A percentile compares a stretch with the other conserved stretches of the same genome.
phyloP scores from a whole-genome alignment of 106 monocot genomes.

The Dendrobium officinale region DNA sequence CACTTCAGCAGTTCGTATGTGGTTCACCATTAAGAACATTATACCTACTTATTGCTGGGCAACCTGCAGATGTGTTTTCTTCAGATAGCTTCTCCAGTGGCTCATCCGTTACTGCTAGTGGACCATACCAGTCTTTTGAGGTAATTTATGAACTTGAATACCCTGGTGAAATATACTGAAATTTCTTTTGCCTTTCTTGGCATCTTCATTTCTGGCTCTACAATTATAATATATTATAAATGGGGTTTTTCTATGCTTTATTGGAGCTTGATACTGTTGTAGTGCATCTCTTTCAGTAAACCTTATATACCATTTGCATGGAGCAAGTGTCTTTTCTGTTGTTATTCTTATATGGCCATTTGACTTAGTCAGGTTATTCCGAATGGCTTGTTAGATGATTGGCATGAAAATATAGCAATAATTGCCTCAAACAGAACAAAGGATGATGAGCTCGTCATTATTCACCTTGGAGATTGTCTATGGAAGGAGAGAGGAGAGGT shows the following conservation, averaged over 20 bases:
- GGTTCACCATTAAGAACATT: slow-evolving; percentile 93
- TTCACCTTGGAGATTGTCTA: slow-evolving; percentile 91
- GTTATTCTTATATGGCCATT: background rate
- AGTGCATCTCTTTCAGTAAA: background rate
- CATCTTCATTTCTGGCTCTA: background rate
- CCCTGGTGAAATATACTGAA: background rate
- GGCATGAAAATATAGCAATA: slow-evolving; percentile 94
- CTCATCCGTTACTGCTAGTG: slow-evolving; percentile 24
- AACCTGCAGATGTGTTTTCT: slow-evolving; percentile 95
- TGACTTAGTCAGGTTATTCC: slow-evolving; percentile 27
- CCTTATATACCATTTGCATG: background rate
- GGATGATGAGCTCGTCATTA: slow-evolving; percentile 85
- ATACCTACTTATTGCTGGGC: slow-evolving; percentile 92
- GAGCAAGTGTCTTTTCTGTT: background rate
- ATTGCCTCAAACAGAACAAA: slow-evolving; percentile 94
- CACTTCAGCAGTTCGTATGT: slow-evolving; percentile 61
- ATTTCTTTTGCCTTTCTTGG: background rate
- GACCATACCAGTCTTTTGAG: slow-evolving; percentile 38
- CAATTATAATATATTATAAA: background rate
- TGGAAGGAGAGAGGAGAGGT: slow-evolving; percentile 96
- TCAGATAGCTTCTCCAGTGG: slow-evolving; percentile 16
- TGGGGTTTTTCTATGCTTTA: background rate
- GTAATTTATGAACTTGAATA: slow-evolving; percentile 26
- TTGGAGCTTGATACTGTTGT: background rate
- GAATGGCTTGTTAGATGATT: slow-evolving; percentile 77